Conservation (phyloP, 2,329 filamentous ascomycete genomes). For the Claviceps africana region DNA sequence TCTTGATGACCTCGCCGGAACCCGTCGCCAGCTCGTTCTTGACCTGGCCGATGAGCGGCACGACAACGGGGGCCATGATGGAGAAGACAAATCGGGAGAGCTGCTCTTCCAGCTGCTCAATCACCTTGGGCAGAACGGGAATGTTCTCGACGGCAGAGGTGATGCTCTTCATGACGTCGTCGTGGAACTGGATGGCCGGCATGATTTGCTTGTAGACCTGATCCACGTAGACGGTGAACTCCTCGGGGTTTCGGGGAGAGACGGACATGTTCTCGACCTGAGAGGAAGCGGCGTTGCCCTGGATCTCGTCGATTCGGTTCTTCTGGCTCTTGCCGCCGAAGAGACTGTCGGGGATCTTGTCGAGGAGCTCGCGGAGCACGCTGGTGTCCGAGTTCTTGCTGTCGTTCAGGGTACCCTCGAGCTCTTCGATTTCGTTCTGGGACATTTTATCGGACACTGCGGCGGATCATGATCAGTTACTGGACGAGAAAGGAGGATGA, state of each 20-base stretch:
- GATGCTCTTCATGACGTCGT: slow-evolving; percentile 71
- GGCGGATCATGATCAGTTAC: slow-evolving; percentile 12
- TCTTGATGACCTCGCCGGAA: slow-evolving; percentile 75
- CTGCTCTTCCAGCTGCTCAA: slow-evolving; percentile 79
- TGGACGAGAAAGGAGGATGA: neutral
- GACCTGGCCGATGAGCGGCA: slow-evolving; percentile 76
- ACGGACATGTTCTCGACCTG: slow-evolving; percentile 64
- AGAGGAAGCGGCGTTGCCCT: slow-evolving; percentile 58
- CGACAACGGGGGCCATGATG: slow-evolving; percentile 75
- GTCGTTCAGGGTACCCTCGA: slow-evolving; percentile 67
- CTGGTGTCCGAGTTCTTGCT: slow-evolving; percentile 53
- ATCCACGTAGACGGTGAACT: slow-evolving; percentile 64
- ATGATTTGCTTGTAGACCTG: slow-evolving; percentile 67
- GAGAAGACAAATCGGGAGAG: slow-evolving; percentile 82
- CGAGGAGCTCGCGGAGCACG: slow-evolving; percentile 63
- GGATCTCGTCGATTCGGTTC: slow-evolving; percentile 63
- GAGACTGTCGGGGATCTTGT: slow-evolving; percentile 68
- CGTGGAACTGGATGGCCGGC: slow-evolving; percentile 82
- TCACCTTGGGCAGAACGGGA: slow-evolving; percentile 67
- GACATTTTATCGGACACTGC: slow-evolving; percentile 73
- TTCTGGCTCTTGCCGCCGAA: slow-evolving; percentile 65
- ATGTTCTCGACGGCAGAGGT: slow-evolving; percentile 69
- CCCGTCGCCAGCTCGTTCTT: slow-evolving; percentile 77
- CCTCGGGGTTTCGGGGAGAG: slow-evolving; percentile 68
- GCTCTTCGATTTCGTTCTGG: slow-evolving; percentile 78